Conservation (phyloP, 2,329 filamentous ascomycete species). For the Ploettnerulaceae sp. region DNA sequence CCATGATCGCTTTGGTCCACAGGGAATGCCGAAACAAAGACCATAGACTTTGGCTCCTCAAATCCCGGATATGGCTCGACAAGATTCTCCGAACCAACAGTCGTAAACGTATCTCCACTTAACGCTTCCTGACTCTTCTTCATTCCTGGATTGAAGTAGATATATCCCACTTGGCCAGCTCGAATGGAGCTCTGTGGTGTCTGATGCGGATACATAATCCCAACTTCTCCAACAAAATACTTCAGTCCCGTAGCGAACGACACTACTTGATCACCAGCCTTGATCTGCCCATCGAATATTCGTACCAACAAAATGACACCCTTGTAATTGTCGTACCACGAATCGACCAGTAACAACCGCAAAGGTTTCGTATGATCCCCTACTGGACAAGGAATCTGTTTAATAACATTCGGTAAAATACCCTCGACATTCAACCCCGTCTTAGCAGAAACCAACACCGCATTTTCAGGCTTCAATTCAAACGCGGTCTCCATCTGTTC, state of each 20-base stretch:
- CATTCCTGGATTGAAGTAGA: conserved; percentile 98
- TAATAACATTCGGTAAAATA: conserved; percentile 81
- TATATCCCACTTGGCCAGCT: conserved; percentile 92
- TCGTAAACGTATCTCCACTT: conserved; percentile 92
- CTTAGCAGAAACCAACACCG: conserved; percentile 82
- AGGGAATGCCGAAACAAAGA: conserved; percentile 95
- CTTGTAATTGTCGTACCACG: conserved; percentile 96
- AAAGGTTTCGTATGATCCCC: conserved; percentile 71
- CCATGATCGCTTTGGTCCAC: conserved; percentile 85
- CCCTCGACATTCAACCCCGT: conserved; percentile 81
- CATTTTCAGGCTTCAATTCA: conserved; percentile 75
- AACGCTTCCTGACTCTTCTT: conserved; percentile 94
- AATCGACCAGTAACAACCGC: conserved; percentile 86
- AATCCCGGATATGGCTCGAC: conserved; percentile 87
- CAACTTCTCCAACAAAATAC: conserved; percentile 93
- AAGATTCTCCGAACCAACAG: conserved; percentile 65
- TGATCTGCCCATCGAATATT: conserved; percentile 82
- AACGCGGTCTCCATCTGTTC: conserved; percentile 83
- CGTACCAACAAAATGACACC: conserved; percentile 89
- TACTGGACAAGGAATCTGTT: conserved; percentile 73
- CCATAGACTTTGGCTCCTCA: conserved; percentile 97
- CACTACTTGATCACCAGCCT: conserved; percentile 76
- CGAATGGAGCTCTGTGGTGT: conserved; percentile 75
- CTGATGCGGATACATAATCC: conserved; percentile 89
- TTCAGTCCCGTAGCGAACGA: conserved; percentile 85